A percentile compares a stretch with the other conserved stretches of the same genome.
Conservation (phyloP, 441 rosid species). For the Macaranga tanarius region DNA sequence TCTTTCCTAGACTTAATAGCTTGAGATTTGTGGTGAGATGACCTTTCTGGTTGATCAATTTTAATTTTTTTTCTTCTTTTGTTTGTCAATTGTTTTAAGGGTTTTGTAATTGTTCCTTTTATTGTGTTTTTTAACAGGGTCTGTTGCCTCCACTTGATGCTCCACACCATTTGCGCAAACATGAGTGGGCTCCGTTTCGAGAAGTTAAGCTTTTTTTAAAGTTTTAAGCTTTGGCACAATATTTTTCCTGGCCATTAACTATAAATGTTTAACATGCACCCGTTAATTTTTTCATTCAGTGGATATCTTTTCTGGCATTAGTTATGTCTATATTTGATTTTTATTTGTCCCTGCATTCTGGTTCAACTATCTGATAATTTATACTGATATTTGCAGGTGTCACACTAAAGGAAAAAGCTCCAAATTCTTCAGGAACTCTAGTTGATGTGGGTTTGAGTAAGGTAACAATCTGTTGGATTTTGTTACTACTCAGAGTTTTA, state of each 20-base stretch:
- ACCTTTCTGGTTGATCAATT: neutral
- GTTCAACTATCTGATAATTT: conserved; percentile 15
- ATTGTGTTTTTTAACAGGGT: conserved; percentile 46
- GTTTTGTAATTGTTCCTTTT: neutral
- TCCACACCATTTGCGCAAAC: conserved; percentile 95
- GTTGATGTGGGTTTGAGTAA: conserved; percentile 92
- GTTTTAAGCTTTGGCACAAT: neutral
- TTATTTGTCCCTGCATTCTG: neutral
- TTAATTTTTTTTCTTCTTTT: neutral
- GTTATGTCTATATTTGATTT: no score
- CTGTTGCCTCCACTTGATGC: conserved; percentile 98
- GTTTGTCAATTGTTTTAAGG: conserved; percentile 13
- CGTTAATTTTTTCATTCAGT: neutral
- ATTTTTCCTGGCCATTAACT: neutral
- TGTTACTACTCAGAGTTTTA: neutral
- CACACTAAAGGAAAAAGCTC: conserved; percentile 54
- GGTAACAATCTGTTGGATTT: conserved; percentile 43
- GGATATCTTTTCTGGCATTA: no score
- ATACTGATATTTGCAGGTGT: conserved; percentile 52
- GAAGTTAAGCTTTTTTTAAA: conserved; percentile 53
- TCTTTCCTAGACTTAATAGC: conserved; percentile 77
- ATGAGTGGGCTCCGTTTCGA: conserved; percentile 84
- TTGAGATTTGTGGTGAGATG: conserved; percentile 74
- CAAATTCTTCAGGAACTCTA: conserved; percentile 48
- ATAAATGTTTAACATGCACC: neutral